phyloP scores from a whole-genome alignment of 2,329 filamentous ascomycete species.

The Fusarium transvaalense region DNA sequence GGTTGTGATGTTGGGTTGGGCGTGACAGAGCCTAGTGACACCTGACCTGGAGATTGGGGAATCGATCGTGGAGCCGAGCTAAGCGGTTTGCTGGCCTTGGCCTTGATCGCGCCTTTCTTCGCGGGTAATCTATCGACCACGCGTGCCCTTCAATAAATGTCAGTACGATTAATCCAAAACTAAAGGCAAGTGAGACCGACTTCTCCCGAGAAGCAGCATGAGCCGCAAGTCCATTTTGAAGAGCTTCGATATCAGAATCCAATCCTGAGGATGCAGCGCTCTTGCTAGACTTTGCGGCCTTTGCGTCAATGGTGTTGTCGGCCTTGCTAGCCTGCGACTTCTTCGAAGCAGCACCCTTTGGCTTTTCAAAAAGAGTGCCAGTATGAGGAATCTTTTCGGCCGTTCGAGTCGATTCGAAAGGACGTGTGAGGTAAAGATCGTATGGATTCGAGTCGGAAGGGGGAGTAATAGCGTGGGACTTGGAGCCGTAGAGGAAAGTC shows the following conservation, averaged over 20 bases:
- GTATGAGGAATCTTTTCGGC: constrained; percentile 65
- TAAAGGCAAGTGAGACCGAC: constrained; percentile 47
- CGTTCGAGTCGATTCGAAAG: constrained; percentile 60
- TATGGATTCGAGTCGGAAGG: constrained; percentile 62
- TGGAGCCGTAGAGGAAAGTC: constrained; percentile 67
- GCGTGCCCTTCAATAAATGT: constrained; percentile 51
- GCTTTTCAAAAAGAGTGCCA: constrained; percentile 63
- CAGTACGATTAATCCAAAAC: constrained; percentile 41
- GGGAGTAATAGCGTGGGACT: constrained; percentile 61
- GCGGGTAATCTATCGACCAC: constrained; percentile 53
- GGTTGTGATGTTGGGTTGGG: constrained; percentile 64
- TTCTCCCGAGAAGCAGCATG: constrained; percentile 54
- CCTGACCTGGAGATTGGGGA: constrained; percentile 68
- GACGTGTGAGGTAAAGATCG: constrained; percentile 69
- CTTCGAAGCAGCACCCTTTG: constrained; percentile 42
- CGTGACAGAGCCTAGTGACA: constrained; percentile 66
- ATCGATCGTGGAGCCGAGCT: constrained; percentile 56
- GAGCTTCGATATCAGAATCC: constrained; percentile 63
- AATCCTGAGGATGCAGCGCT: constrained; percentile 56
- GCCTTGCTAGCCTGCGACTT: constrained; percentile 49
- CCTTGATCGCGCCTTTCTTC: constrained; percentile 53
- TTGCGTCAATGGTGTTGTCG: constrained; percentile 50
- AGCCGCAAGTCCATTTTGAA: constrained; percentile 59
- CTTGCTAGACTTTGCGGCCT: constrained; percentile 50
- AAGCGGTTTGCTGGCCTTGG: constrained; percentile 60